phyloP scores from a whole-genome alignment of 139 green algal genomes.

The Chlamydomonas sp. region DNA sequence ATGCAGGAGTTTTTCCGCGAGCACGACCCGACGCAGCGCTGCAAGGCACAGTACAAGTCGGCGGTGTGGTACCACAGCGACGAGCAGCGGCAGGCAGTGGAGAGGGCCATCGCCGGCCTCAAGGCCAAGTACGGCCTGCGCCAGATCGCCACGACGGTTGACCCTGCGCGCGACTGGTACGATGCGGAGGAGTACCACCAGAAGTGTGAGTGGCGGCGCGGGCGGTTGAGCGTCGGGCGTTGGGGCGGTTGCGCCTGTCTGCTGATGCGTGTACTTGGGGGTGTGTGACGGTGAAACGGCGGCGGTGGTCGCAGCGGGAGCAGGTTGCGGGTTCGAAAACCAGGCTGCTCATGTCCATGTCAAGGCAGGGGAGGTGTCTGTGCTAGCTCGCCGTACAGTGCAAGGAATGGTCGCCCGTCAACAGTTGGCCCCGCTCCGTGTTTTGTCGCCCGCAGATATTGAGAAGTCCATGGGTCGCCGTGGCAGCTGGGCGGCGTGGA shows the following conservation, averaged over 20 bases:
- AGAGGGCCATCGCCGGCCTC: not conserved
- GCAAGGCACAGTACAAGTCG: conserved; percentile 51
- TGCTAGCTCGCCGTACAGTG: no score
- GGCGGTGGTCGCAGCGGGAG: no score
- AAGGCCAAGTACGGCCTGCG: conserved; percentile 30
- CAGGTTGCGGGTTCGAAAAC: no score
- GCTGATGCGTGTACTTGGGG: no score
- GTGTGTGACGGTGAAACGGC: not conserved
- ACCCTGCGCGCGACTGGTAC: conserved; percentile 33
- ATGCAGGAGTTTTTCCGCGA: conserved; percentile 34
- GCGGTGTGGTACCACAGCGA: conserved; percentile 40
- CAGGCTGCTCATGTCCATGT: no score
- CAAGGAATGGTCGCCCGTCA: no score
- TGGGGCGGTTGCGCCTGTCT: not conserved
- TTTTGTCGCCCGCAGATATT: conserved; percentile 4
- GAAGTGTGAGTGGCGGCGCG: conserved; percentile 17
- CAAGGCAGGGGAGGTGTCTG: no score
- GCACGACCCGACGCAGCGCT: conserved; percentile 32
- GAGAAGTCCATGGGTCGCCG: conserved; percentile 21
- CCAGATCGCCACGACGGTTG: conserved; percentile 39
- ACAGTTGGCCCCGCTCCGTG: not conserved
- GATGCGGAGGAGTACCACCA: conserved; percentile 56
- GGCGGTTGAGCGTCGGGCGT: not conserved
- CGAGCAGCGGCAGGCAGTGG: conserved; percentile 21
- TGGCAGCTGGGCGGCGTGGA: not conserved